A percentile compares a stretch with the other conserved stretches of the same genome.
Evolutionary conservation across 2,329 filamentous ascomycete genomes (phyloP).

Genomic region (Penicillium janthinellum): DNA sequence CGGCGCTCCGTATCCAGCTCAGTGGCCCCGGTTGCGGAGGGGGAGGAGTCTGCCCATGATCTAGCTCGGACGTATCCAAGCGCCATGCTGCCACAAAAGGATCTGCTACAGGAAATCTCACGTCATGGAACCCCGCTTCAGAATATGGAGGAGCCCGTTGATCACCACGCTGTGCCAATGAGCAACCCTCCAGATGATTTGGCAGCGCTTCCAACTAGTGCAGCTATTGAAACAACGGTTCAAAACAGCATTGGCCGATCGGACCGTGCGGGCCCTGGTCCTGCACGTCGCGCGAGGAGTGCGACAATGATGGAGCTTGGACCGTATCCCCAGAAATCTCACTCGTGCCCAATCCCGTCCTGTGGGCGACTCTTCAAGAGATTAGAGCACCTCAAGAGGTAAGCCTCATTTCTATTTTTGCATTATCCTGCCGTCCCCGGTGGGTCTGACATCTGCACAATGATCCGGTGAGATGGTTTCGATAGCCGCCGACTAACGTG

Average conservation of each 20-base stretch:
- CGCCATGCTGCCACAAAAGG: conserved; percentile 74
- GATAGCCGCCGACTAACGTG: conserved; percentile 55
- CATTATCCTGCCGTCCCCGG: conserved; percentile 26
- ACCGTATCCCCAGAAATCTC: conserved; percentile 95
- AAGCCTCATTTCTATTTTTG: conserved; percentile 52
- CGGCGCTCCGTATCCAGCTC: conserved; percentile 88
- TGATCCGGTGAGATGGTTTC: conserved; percentile 47
- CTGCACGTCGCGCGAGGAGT: conserved; percentile 85
- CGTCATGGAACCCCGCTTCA: conserved; percentile 88
- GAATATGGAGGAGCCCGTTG: conserved; percentile 78
- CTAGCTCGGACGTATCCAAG: conserved; percentile 71
- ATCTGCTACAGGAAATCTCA: conserved; percentile 75
- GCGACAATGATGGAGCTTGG: conserved; percentile 96
- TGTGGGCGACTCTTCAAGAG: conserved; percentile 98
- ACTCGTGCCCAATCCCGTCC: conserved; percentile 98
- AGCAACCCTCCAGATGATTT: conserved; percentile 69
- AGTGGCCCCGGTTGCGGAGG: conserved; percentile 77
- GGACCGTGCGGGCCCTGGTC: conserved; percentile 60
- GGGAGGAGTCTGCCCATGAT: conserved; percentile 75
- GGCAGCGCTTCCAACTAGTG: conserved; percentile 63
- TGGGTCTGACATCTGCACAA: conserved; percentile 25
- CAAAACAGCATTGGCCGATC: conserved; percentile 62
- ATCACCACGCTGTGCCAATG: conserved; percentile 68
- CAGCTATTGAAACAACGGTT: conserved; percentile 57
- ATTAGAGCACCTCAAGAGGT: conserved; percentile 98